phyloP scores from a whole-genome alignment of 805 yeast species.

The Lipomyces kockii region DNA sequence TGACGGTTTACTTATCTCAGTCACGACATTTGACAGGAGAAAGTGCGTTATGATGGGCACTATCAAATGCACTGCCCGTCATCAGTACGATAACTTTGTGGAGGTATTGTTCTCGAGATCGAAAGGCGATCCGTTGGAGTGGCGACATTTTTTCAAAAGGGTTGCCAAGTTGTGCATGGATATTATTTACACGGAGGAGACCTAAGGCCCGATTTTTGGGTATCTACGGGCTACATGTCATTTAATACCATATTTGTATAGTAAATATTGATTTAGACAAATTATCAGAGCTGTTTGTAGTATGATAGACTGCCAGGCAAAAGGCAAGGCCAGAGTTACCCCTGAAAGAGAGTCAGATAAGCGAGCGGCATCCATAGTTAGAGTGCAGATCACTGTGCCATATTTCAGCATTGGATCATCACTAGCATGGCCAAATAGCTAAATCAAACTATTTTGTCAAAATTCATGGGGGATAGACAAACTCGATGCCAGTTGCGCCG shows the following conservation, averaged over 20 bases:
- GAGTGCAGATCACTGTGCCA: neutral
- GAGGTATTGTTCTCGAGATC: slow-evolving; percentile 60
- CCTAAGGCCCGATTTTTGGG: neutral
- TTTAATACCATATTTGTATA: neutral
- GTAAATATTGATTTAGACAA: neutral
- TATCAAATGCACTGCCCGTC: slow-evolving; percentile 30
- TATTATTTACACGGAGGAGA: slow-evolving; percentile 25
- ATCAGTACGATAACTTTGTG: slow-evolving; percentile 39
- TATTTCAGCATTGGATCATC: neutral
- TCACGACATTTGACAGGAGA: slow-evolving; percentile 34
- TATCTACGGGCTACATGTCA: neutral
- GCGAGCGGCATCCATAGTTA: neutral
- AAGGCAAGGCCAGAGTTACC: neutral
- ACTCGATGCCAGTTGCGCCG: neutral
- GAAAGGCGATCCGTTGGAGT: slow-evolving; percentile 72
- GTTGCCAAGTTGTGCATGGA: slow-evolving; percentile 55
- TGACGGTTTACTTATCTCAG: slow-evolving; percentile 36
- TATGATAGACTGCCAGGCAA: neutral
- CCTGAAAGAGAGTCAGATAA: neutral
- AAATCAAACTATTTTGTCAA: neutral
- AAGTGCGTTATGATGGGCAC: slow-evolving; percentile 38
- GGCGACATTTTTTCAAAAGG: slow-evolving; percentile 69
- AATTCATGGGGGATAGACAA: neutral
- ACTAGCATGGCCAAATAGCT: neutral
- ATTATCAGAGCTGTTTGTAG: neutral